Base-by-base conservation (phyloP, 768 basidiomycete genomes). In the Russula sp. region DNA sequence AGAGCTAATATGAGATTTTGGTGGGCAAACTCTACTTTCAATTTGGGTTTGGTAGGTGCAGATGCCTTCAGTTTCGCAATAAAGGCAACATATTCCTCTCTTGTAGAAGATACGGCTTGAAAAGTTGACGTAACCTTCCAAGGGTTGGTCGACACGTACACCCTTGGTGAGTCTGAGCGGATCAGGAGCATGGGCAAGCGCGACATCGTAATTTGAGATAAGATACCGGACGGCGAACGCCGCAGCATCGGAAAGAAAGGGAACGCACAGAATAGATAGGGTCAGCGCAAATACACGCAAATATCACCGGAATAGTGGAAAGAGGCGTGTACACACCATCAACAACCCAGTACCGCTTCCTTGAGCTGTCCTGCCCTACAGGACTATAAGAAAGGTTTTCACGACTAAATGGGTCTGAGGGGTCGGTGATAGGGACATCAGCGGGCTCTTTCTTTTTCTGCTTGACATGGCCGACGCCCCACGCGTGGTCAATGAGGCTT, bases 51-150 rank as follows among this genome's bases (percentile, higher is more conserved):
- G 22, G 76, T 67, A 34, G 85, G 83, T 42, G 79, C 76, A 49
- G 72, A 73, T 24, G 71, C 73, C 71, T 88, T 88, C 68, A 94
- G 73, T 54, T 79, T 77, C 67, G 85, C 85, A 62, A 92, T 79
- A 50, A 84, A 72, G 6, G 76, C 78, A n/a, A 85, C 61, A 70
- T 92, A 93, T 72, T 94, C 90, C 56, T 86, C 86, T 51, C 81
- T 81, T 16, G 89, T 87, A 4, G 88, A 87, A 16, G 89, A 83
- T 58, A 88, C 75, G 13, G 86, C 80, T 69, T 86, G 81, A 71
- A 94, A 89, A 18, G 87, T 87, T 36, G 90, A 86, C 10, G 86
- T 84, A 49, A 87, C 86, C 77, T 93, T 94, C 91, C 90, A 94
- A 24, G 92, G 92, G 74, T 94, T 94, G 16, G 89, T 90, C 38